These are phyloP conservation scores for Phytopythium aichiense DNA, from an alignment of 352 stramenopile species.

Conservation along the genomic window DNA sequence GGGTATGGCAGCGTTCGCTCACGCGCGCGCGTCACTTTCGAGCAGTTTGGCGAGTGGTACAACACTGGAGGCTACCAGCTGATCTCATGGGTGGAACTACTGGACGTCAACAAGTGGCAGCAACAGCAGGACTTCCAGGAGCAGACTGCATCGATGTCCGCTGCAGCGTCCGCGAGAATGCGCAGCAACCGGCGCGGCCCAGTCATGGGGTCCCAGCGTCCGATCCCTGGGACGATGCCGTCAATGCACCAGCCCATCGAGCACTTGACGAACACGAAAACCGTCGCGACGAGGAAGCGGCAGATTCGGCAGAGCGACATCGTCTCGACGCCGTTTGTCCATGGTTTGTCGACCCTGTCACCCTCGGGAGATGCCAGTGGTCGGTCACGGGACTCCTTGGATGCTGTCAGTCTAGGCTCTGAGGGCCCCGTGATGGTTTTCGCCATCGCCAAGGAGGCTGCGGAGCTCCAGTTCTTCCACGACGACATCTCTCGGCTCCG, in stretches of 20 bases:
- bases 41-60: slow-evolving; percentile 90
- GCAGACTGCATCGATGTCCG: slow-evolving; percentile 26
- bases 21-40: slow-evolving; percentile 78
- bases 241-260: slow-evolving; percentile 45
- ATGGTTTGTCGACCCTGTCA: slow-evolving; percentile 20
- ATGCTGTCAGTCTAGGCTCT: slow-evolving; percentile 46
- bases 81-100: slow-evolving; percentile 83
- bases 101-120: slow-evolving; percentile 82
- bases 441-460: slow-evolving; percentile 55
- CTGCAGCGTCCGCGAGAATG: slow-evolving; percentile 18
- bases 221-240: slow-evolving; percentile 26
- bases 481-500: slow-evolving; percentile 69
- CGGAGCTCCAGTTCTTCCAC: slow-evolving; percentile 80
- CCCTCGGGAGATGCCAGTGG: slow-evolving; percentile 6
- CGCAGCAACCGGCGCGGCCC: slow-evolving; percentile 20
- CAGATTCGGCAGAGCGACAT: slow-evolving; percentile 84
- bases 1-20: slow-evolving; percentile 66
- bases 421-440: slow-evolving; percentile 84
- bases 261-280: slow-evolving; percentile 36
- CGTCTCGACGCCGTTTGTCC: slow-evolving; percentile 60
- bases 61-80: slow-evolving; percentile 78
- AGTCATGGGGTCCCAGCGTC: slow-evolving; percentile 58
- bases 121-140: slow-evolving; percentile 73
- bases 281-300: slow-evolving; percentile 45
- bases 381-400: slow-evolving; percentile 29